These are phyloP conservation scores for Aspergillus cejpii DNA, from an alignment of 2,329 filamentous ascomycete genomes.

Conservation along the genomic window DNA sequence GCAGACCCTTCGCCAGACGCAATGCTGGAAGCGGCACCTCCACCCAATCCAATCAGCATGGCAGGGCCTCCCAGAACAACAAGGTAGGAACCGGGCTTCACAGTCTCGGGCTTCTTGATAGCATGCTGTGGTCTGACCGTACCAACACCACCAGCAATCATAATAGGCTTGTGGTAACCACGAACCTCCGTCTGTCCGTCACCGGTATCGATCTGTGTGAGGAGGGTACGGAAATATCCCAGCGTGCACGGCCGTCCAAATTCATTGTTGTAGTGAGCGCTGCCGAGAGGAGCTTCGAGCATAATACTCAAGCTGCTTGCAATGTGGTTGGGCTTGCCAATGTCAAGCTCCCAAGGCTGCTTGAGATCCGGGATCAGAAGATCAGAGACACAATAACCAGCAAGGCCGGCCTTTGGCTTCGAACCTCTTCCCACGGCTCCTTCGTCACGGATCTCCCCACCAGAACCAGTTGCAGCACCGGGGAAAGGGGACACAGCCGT, in stretches of 20 bases:
- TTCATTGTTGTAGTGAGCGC: conserved; percentile 94
- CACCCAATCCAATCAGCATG: conserved; percentile 95
- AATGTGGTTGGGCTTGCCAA: conserved; percentile 85
- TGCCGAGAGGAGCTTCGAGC: conserved; percentile 92
- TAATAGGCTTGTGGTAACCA: conserved; percentile 97
- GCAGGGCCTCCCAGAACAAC: conserved; percentile 92
- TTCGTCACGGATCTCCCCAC: conserved; percentile 92
- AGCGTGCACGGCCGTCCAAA: conserved; percentile 85
- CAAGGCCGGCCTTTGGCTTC: conserved; percentile 81
- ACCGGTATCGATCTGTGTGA: conserved; percentile 59
- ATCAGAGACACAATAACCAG: conserved; percentile 93
- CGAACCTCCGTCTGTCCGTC: conserved; percentile 63
- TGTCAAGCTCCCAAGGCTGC: conserved; percentile 84
- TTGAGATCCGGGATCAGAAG: conserved; percentile 76
- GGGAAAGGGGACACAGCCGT: conserved; percentile 91
- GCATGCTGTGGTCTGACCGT: conserved; percentile 87
- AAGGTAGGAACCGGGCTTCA: conserved; percentile 79
- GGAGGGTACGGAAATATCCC: conserved; percentile 86
- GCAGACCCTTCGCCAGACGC: conserved; percentile 81
- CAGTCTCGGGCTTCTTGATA: conserved; percentile 70
- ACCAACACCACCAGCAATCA: conserved; percentile 93
- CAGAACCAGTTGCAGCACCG: conserved; percentile 89
- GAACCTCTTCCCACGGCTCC: conserved; percentile 90
- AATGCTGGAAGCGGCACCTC: conserved; percentile 88
- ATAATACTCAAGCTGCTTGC: conserved; percentile 94